Evolutionary conservation across 2,329 filamentous ascomycete species (phyloP).

Genomic region (Talaromyces sp.): DNA sequence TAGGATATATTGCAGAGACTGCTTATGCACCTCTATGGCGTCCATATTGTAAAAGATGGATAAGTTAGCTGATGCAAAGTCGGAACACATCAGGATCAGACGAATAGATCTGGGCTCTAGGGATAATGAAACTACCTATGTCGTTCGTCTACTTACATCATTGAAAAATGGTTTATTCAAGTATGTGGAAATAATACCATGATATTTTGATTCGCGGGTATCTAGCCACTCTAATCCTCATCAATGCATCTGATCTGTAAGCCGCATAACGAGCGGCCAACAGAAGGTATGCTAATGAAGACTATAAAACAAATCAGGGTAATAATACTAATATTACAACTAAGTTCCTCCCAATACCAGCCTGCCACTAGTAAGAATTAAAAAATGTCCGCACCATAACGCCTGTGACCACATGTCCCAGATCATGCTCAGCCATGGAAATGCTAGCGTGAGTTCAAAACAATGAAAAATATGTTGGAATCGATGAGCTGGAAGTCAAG

Average conservation of each 20-base stretch:
- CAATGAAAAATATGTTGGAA: slow-evolving; percentile 17
- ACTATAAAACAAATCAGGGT: not conserved
- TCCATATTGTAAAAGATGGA: no score
- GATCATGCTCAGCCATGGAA: slow-evolving; percentile 15
- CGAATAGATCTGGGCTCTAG: no score
- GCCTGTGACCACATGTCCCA: slow-evolving; percentile 10
- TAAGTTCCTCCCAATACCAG: slow-evolving; percentile 18
- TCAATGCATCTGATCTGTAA: slow-evolving; percentile 18
- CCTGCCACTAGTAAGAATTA: slow-evolving; percentile 25
- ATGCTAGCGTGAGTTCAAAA: slow-evolving; percentile 15
- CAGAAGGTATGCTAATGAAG: slow-evolving; percentile 8
- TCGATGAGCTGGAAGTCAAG: not conserved
- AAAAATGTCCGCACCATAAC: slow-evolving; percentile 14
- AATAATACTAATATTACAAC: slow-evolving; percentile 17
- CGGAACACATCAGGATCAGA: no score
- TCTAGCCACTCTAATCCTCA: slow-evolving; percentile 17
- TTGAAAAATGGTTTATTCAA: no score
- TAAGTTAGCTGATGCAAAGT: no score
- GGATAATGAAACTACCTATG: no score
- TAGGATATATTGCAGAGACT: not conserved
- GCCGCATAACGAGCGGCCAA: not conserved
- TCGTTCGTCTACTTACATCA: no score
- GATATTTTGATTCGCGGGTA: slow-evolving; percentile 29
- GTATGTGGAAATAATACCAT: not conserved
- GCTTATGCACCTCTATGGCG: no score